Evolutionary conservation across 208 protist genomes (phyloP), one percentile per base, ranked within the genome.

Genomic region (Leishmania amazonensis): DNA sequence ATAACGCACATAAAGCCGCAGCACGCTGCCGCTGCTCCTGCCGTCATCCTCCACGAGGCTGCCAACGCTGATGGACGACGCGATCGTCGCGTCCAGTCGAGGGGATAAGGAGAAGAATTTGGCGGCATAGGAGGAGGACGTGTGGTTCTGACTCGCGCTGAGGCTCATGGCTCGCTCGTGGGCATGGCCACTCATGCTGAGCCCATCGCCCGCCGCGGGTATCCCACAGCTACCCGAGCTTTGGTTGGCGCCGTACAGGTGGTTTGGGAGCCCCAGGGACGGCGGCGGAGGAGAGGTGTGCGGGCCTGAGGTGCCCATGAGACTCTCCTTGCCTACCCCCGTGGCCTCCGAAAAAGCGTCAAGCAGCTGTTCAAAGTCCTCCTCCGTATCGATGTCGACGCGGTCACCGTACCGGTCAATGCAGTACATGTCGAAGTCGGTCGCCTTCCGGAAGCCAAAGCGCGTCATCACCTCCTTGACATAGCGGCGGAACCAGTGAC

Each of bases 1-100:
- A 53, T 96, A 90, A 28, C 94, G 91, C 40, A 97, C 94, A 81
- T 94, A 97, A 24, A 97, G 85, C 7, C 94, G 94, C n/a, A 97
- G 79, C 21, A 93, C 89, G 42, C 86, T 90, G 42, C 54, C 78
- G 47, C 82, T 92, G 85, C 91, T 95, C 54, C 84, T 83, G n/a
- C 62, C 76, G 42, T 88, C 84, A 49, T 81, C 78, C 49, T 79
- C 79, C 57, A 73, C 45, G 35, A 49, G 54, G 54, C 57, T 40
- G 24, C 62, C 53, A 2, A 45, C 57, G n/a, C 45, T 53, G 21
- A 76, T 62, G n/a, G 58, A 35, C 54, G 24, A 70, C 17, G 42
- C 49, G 17, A 35, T 57, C 28, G 76, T 78, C 38, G 68, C 54
- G 31, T 49, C 58, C 38, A 60, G 54, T n/a, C 58, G 38, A 35